Conservation (phyloP, 78 protist species). For the Dictyostelium discoideum region DNA sequence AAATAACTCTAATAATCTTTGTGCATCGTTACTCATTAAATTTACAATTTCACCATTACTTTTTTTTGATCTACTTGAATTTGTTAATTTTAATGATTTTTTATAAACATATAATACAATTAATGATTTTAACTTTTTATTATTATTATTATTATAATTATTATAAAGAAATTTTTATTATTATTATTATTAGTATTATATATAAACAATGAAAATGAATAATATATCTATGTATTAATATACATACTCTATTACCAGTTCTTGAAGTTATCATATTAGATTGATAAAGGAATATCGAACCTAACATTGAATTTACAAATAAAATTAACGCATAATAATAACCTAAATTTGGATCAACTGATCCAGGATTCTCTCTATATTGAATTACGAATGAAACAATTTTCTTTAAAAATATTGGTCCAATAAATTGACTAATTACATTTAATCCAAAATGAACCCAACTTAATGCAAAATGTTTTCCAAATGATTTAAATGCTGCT, state of each 20-base stretch:
- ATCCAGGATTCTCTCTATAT: not conserved
- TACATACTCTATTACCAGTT: constrained; percentile 39
- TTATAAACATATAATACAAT: constrained; percentile 38
- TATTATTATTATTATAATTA: too few relatives aligned
- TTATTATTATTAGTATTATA: not conserved
- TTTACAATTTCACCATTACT: constrained; percentile 88
- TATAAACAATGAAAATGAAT: not conserved
- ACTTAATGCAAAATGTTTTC: not conserved
- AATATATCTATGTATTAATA: too few relatives aligned
- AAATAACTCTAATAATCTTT: constrained; percentile 73
- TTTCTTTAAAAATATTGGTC: constrained; percentile 16
- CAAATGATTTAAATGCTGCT: constrained; percentile 41
- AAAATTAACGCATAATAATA: constrained; percentile 29
- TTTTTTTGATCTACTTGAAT: constrained; percentile 14
- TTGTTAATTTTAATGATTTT: constrained; percentile 35
- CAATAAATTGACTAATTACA: constrained; percentile 29
- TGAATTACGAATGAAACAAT: constrained; percentile 9
- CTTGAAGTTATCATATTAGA: constrained; percentile 49
- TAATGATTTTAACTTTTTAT: constrained; percentile 30
- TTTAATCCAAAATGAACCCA: not conserved
- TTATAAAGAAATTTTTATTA: not conserved
- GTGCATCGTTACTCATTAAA: constrained; percentile 90
- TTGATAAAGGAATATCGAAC: constrained; percentile 42
- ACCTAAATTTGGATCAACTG: constrained; percentile 11
- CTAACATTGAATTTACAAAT: constrained; percentile 16